A percentile compares a stretch with the other conserved stretches of the same genome.
phyloP scores from a whole-genome alignment of 495 filamentous ascomycete genomes.

The Hyaloscypha variabilis region DNA sequence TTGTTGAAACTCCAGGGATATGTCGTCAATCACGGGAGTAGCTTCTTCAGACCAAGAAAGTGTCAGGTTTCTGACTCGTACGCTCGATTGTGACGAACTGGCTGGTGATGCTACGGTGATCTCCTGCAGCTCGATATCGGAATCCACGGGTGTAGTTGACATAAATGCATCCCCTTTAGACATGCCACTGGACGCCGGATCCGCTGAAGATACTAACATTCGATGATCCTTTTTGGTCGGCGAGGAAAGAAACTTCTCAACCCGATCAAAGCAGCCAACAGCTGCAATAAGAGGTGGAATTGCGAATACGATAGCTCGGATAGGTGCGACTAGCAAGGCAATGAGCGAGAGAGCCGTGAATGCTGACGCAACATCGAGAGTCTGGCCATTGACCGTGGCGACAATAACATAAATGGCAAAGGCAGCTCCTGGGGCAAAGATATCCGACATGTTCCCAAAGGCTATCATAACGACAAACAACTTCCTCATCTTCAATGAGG shows the following conservation, averaged over 20 bases:
- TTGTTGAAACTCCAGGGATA: conserved; percentile 50
- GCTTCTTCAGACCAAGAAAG: conserved; percentile 15
- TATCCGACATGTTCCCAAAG: conserved; percentile 31
- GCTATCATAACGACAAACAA: conserved; percentile 37
- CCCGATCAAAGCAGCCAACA: conserved; percentile 39
- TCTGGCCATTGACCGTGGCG: conserved; percentile 25
- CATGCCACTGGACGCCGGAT: conserved; percentile 12
- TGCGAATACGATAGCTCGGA: conserved; percentile 34
- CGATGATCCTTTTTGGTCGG: conserved; percentile 15
- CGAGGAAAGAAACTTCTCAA: conserved; percentile 35
- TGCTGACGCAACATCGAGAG: conserved; percentile 28
- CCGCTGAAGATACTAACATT: neutral
- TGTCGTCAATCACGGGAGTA: conserved; percentile 29
- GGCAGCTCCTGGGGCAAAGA: conserved; percentile 44
- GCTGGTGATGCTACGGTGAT: neutral
- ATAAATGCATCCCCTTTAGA: neutral
- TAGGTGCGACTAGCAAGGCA: conserved; percentile 35
- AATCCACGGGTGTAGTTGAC: neutral
- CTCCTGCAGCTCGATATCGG: conserved; percentile 19
- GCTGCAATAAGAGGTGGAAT: conserved; percentile 32
- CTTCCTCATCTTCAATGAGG: conserved; percentile 32
- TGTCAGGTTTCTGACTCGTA: conserved; percentile 22
- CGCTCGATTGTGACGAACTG: neutral
- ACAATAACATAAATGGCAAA: conserved; percentile 41
- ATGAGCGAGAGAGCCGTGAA: conserved; percentile 45